Evolutionary conservation across 257 asterid species (phyloP).

Genomic region (Solanum piurae): DNA sequence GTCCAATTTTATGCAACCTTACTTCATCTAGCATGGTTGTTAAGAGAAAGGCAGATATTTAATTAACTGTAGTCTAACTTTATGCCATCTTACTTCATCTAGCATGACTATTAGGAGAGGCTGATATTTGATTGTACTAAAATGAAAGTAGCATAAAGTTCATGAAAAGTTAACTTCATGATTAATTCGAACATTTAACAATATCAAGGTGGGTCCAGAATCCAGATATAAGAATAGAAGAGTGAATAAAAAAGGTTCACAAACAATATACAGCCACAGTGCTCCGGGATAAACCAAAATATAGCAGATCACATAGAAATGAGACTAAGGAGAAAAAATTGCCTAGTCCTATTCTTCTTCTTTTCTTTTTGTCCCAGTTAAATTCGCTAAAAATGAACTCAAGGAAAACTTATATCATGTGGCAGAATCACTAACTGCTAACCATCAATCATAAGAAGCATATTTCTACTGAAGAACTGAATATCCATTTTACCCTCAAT

Average conservation of each 20-base stretch:
- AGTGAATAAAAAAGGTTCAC: neutral
- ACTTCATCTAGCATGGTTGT: neutral
- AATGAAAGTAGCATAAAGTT: neutral
- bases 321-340: neutral
- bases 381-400: neutral
- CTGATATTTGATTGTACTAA: neutral
- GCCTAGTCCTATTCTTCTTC: neutral
- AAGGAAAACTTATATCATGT: neutral
- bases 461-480: neutral
- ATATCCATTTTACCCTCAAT: neutral
- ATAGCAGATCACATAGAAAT: neutral
- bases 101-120: neutral
- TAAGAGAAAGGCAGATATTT: neutral
- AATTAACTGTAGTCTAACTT: neutral
- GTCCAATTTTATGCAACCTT: neutral
- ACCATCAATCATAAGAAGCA: neutral
- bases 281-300: neutral
- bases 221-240: neutral
- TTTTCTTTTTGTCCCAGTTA: neutral
- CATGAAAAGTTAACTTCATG: neutral
- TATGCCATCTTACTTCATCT: no score
- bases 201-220: neutral
- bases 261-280: neutral
- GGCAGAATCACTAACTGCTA: neutral
- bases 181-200: neutral